Evolutionary conservation across 2,329 filamentous ascomycete genomes (phyloP), one percentile per base, ranked within the genome.

Genomic region (Hirsutella thompsonii): DNA sequence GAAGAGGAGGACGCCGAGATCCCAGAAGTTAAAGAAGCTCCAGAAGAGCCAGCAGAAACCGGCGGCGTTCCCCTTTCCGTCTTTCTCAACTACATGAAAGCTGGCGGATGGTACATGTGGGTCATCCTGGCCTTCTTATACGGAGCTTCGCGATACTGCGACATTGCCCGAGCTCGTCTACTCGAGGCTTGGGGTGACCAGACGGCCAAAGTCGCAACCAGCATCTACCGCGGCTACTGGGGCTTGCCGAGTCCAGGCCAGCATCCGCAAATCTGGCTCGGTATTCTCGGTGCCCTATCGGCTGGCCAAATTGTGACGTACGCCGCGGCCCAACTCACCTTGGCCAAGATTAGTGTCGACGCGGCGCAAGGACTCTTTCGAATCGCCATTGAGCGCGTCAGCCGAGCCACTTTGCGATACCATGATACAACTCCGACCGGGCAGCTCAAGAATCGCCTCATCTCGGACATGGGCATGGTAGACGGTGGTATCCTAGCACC

Each of bases 371-470:
- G 69, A 6, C 73, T 95, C 38, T 94, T 94, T 60, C 68, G 67
- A 45, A 69, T 76, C 32, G 83, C 86, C 18, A 76, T 94, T 61
- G 64, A 72, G 2, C 75, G 74, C 39, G 84, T 94, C 38, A 82
- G 81, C 54, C 75, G 79, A 51, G 84, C 88, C 0, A 89, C 81
- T 0, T 94, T 95, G 62, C 78, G 87, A 1, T 95, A 89, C 59
- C 92, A 94, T 62, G 89, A 95, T 55, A 78, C 86, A 4, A 94
- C 89, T 0, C 89, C 89, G 0, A 80, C 93, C 0, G 89, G 89
- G 0, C 77, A 89, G 37, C 66, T 95, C 46, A 94, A 94, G 84
- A 95, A 95, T 57, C 76, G 89, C 8, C 70, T 95, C 45, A 94
- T 88, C 0, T 86, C 85, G 2, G 88, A 95, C 52, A 92, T 94